phyloP scores from a whole-genome alignment of 345 rosid genomes.

The Eutrema japonicum region DNA sequence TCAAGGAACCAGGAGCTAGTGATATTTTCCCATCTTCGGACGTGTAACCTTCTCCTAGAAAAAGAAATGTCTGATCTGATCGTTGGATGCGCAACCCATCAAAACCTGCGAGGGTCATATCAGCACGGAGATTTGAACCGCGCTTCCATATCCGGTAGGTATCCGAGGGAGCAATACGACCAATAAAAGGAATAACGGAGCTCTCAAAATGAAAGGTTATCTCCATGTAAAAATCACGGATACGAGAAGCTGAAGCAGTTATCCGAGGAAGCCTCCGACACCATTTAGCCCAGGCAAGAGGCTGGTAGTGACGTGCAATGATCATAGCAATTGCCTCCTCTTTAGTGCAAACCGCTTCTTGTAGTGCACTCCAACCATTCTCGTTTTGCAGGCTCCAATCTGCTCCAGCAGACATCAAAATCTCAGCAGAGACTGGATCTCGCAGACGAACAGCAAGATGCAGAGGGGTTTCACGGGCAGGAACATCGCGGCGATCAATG shows the following conservation, averaged over 20 bases:
- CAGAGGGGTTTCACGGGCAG: constrained; percentile 94
- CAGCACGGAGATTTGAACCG: constrained; percentile 97
- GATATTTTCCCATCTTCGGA: constrained; percentile 74
- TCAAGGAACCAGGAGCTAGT: constrained; percentile 77
- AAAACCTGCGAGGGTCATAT: constrained; percentile 95
- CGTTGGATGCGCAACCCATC: constrained; percentile 96
- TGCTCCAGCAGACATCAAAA: constrained; percentile 90
- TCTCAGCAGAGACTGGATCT: constrained; percentile 85
- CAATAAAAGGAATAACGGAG: constrained; percentile 93
- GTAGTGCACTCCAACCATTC: constrained; percentile 97
- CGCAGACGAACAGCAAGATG: constrained; percentile 89
- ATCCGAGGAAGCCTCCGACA: constrained; percentile 93
- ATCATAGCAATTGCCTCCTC: constrained; percentile 93
- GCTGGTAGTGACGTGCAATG: constrained; percentile 91
- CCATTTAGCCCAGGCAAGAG: constrained; percentile 99
- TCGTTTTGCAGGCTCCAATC: constrained; percentile 99
- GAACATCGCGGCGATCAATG: constrained; percentile 90
- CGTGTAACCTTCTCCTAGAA: constrained; percentile 85
- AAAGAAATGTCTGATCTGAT: constrained; percentile 91
- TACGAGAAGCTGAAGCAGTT: constrained; percentile 76
- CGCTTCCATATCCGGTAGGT: constrained; percentile 99
- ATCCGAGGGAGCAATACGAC: constrained; percentile 98
- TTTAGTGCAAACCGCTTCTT: constrained; percentile 95
- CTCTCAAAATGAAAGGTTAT: constrained; percentile 97
- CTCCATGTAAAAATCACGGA: constrained; percentile 98